Evolutionary conservation across 1,284 basidiomycete species (phyloP), one percentile per base, ranked within the genome.

Genomic region (Apiotrichum akiyoshidainum): DNA sequence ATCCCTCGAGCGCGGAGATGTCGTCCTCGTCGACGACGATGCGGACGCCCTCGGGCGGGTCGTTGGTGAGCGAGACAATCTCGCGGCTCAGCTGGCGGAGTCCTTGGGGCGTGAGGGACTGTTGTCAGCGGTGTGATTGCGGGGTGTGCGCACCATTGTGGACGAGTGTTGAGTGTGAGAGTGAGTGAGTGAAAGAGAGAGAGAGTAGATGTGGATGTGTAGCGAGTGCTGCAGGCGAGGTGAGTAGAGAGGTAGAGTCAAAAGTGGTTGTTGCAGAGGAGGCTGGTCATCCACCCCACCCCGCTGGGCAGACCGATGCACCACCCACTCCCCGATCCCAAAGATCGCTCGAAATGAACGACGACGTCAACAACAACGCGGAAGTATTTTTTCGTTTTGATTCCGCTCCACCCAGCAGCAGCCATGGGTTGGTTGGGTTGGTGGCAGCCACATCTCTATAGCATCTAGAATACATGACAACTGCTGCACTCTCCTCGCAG

Each of bases 31-130:
- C 70, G 2, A 88, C 85, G 54, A 87, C 83, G 45, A 94, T 82
- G 68, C 92, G 86, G 68, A 94, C 90, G 21, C 91, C 92, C 73
- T 94, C 92, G 16, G 88, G 89, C 46, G 92, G 92, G 61, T 81
- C 87, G 59, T 82, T 86, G 75, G 86, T 85, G 61, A 94, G 83
- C 66, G 88, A 86, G 35, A 81, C 83, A 55, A 93, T 82, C 80
- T 95, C 92, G 60, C 88, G 86, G 82, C 92, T 88, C 68, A 95
- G 70, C 17, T 78, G 72, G 26, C 80, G 75, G 46, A 81, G 71
- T 17, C 78, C 77, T 61, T 76, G 72, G 16, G 75, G 69, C 44
- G 77, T 75, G 57, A 78, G 68, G 9, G 73, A 70, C 80, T 74
- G 86, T 33, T 35, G 46, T 48, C 34, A 48, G 46, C 26, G 31